Conservation (phyloP, 495 filamentous ascomycete genomes). For the Xylaria curta region DNA sequence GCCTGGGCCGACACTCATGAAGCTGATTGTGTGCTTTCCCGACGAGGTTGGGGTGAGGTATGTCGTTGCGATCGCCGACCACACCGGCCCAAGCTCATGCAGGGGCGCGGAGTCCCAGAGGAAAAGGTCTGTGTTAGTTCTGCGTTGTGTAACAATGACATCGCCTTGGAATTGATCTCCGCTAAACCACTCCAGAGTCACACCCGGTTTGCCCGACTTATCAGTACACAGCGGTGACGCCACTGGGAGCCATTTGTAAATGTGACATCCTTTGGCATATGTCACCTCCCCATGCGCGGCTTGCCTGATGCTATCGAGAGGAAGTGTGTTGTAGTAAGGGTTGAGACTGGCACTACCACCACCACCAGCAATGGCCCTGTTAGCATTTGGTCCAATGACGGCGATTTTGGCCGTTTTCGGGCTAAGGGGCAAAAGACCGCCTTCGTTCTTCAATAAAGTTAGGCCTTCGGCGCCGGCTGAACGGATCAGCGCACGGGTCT, state of each 20-base stretch:
- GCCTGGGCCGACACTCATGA: conserved; percentile 77
- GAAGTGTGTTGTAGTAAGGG: conserved; percentile 75
- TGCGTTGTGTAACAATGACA: conserved; percentile 58
- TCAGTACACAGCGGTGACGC: conserved; percentile 64
- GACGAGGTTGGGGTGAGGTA: conserved; percentile 57
- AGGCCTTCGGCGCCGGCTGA: conserved; percentile 74
- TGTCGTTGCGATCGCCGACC: conserved; percentile 66
- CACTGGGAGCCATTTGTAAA: conserved; percentile 69
- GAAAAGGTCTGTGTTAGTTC: conserved; percentile 68
- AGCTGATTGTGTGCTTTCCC: conserved; percentile 76
- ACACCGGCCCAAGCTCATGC: conserved; percentile 61
- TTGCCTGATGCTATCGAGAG: conserved; percentile 60
- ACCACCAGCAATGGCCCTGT: conserved; percentile 76
- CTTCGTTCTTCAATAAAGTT: conserved; percentile 80
- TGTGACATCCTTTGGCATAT: conserved; percentile 64
- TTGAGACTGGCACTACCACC: conserved; percentile 81
- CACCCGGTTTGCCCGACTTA: conserved; percentile 61
- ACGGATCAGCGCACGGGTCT: conserved; percentile 72
- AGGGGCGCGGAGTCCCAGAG: conserved; percentile 73
- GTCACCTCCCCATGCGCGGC: conserved; percentile 54
- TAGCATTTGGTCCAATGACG: conserved; percentile 85
- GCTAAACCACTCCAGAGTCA: conserved; percentile 67
- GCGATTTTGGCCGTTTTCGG: conserved; percentile 66
- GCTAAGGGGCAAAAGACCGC: conserved; percentile 69
- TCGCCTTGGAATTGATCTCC: conserved; percentile 66